These are phyloP conservation scores for Phytophthora megakarya DNA, from an alignment of 352 stramenopile genomes.

Conservation along the genomic window DNA sequence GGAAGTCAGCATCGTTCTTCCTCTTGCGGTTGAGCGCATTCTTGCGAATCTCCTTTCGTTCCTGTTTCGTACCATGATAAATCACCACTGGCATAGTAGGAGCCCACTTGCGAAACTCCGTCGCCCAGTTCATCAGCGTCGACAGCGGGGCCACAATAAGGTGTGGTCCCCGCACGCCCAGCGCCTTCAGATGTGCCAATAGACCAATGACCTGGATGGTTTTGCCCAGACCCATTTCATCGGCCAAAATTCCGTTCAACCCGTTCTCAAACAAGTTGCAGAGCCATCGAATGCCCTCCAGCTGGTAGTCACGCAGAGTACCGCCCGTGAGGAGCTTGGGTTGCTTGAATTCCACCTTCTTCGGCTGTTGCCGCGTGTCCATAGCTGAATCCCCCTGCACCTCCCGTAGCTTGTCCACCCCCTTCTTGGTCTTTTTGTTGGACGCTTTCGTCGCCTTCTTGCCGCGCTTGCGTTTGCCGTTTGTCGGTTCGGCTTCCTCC, in stretches of 20 bases:
- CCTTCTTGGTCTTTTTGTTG: slow-evolving; percentile 47
- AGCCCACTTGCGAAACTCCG: slow-evolving; percentile 84
- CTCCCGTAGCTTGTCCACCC: slow-evolving; percentile 73
- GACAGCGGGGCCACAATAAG: slow-evolving; percentile 98
- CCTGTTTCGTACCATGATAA: slow-evolving; percentile 93
- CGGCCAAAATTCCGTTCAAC: slow-evolving; percentile 91
- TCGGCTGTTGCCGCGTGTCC: slow-evolving; percentile 42
- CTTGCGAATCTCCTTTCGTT: slow-evolving; percentile 53
- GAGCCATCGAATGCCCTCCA: slow-evolving; percentile 97
- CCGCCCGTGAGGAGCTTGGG: slow-evolving; percentile 80
- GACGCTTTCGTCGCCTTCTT: slow-evolving; percentile 16
- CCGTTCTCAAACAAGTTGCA: slow-evolving; percentile 97
- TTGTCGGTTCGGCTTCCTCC: slow-evolving; percentile 30
- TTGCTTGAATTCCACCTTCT: slow-evolving; percentile 65
- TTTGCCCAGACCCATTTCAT: slow-evolving; percentile 92
- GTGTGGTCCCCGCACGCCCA: slow-evolving; percentile 93
- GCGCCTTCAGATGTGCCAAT: slow-evolving; percentile 92
- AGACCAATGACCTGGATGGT: slow-evolving; percentile 94
- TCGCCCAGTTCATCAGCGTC: slow-evolving; percentile 98
- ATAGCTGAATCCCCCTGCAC: slow-evolving; percentile 59
- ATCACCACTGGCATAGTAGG: slow-evolving; percentile 95
- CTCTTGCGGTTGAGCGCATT: slow-evolving; percentile 57
- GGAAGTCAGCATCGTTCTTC: slow-evolving; percentile 70
- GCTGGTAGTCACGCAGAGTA: slow-evolving; percentile 93
- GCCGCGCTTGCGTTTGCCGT: slow-evolving; percentile 56